Evolutionary conservation across 202 grass and related monocot genomes (phyloP), one percentile per base, ranked within the genome.

Genomic region (Zoysia matrella): DNA sequence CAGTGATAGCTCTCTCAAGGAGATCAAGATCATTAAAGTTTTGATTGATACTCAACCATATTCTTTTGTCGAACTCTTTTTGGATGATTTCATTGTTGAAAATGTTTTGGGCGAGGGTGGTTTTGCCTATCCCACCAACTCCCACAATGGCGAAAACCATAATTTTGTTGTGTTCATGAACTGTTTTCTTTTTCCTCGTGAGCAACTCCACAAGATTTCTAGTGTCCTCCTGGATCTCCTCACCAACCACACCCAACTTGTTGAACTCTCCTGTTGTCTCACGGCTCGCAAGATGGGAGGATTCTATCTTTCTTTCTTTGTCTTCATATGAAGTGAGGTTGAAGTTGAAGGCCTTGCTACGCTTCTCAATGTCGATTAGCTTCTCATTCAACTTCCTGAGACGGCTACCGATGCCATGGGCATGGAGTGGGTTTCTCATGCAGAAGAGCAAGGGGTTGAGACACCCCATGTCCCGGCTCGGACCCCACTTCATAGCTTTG

Each of bases 101-200:
- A 36, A 36, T 36, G 30, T 36, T 36, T 36, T 36, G 30, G 30
- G 30, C 30, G 30, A 36, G 30, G 30, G 30, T 36, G 30, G 30
- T 36, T 36, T 36, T 36, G 30, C 80, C 80, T 3, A 83, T 73
- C 2, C 80, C 80, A 3, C 80, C 80, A 50, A 66, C 50, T 52
- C 84, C 84, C 11, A 81, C 61, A n/a, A 86, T 75, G 6, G 84
- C 77, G 0, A 86, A 52, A 4, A 72, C 55, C 12, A 49, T 40
- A 11, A 61, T 11, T 30, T 81, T 81, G 4, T 60, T 71, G 16
- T 60, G 3, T 71, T n/a, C 43, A 1, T 7, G 0, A 1, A 8
- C 2, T 0, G 2, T 52, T 5, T 16, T 1, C 0, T 66, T 43
- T 3, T 13, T 22, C 0, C 6, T 6, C 2, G 43, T 75, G 2